These are phyloP conservation scores for Leccinellum rugosiceps DNA, from an alignment of 768 basidiomycete genomes.

Conservation along the genomic window DNA sequence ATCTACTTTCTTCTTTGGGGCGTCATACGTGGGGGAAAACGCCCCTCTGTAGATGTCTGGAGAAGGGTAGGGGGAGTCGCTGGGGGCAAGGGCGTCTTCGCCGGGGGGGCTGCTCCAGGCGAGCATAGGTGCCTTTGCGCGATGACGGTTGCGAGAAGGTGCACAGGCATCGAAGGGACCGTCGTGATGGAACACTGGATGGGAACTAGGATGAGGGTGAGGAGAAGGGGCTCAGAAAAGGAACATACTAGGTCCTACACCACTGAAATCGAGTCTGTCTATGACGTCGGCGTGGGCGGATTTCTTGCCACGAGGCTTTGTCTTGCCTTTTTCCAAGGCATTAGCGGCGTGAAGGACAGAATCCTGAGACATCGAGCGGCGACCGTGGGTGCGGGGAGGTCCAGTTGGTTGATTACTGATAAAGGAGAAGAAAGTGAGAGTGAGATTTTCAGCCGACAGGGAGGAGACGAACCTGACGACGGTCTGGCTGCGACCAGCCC, in stretches of 20 bases:
- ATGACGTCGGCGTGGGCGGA: constrained; percentile 86
- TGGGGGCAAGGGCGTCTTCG: constrained; percentile 40
- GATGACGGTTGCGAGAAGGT: constrained; percentile 81
- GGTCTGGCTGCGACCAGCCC: constrained; percentile 59
- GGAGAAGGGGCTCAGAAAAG: not conserved
- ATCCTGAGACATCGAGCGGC: constrained; percentile 51
- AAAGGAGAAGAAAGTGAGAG: constrained; percentile 4
- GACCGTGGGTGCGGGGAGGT: constrained; percentile 29
- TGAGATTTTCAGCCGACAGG: constrained; percentile 18
- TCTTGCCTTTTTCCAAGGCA: constrained; percentile 43
- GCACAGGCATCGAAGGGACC: constrained; percentile 92
- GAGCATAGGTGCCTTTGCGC: constrained; percentile 76
- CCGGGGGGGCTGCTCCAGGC: constrained; percentile 57
- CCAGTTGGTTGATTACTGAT: constrained; percentile 23
- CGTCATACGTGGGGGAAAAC: constrained; percentile 50
- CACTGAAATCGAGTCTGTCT: constrained; percentile 82
- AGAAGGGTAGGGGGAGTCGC: constrained; percentile 51
- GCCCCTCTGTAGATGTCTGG: constrained; percentile 37
- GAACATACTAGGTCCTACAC: constrained; percentile 77
- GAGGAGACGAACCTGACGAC: constrained; percentile 28
- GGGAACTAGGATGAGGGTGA: constrained; percentile 2
- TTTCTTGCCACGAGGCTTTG: constrained; percentile 58
- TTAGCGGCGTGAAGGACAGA: constrained; percentile 39
- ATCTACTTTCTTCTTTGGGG: constrained; percentile 81
- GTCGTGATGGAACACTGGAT: constrained; percentile 85